These are phyloP conservation scores for Cladosporium oxysporum DNA, from an alignment of 2,329 filamentous ascomycete species.

Conservation along the genomic window DNA sequence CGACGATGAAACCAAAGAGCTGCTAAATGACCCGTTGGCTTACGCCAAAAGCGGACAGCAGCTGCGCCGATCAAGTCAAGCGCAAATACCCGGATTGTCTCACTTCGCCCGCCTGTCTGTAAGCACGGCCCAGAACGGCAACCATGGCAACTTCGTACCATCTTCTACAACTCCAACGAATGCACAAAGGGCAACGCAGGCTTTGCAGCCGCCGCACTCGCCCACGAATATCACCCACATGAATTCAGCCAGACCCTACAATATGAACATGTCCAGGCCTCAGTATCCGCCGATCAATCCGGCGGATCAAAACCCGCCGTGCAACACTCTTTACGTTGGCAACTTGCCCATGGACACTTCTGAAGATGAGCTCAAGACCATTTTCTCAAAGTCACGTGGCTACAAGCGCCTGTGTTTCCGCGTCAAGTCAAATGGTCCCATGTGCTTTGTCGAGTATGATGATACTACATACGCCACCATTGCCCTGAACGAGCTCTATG, in stretches of 20 bases:
- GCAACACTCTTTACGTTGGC: slow-evolving; percentile 97
- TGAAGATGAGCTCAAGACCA: slow-evolving; percentile 89
- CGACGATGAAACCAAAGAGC: slow-evolving; percentile 69
- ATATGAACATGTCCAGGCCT: slow-evolving; percentile 61
- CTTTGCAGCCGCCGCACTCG: slow-evolving; percentile 52
- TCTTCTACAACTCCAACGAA: slow-evolving; percentile 49
- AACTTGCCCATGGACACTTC: slow-evolving; percentile 90
- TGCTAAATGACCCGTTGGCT: slow-evolving; percentile 71
- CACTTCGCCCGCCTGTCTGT: slow-evolving; percentile 71
- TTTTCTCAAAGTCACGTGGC: slow-evolving; percentile 90
- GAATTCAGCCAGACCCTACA: slow-evolving; percentile 48
- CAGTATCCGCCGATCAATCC: slow-evolving; percentile 87
- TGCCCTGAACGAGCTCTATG: slow-evolving; percentile 85
- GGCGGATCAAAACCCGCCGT: slow-evolving; percentile 93
- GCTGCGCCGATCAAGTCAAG: slow-evolving; percentile 67
- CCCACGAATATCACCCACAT: slow-evolving; percentile 57
- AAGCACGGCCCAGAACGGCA: slow-evolving; percentile 59
- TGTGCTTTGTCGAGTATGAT: slow-evolving; percentile 99
- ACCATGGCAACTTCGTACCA: slow-evolving; percentile 46
- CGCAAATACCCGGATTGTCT: slow-evolving; percentile 65
- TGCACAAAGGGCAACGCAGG: slow-evolving; percentile 32
- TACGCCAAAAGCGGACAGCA: slow-evolving; percentile 69
- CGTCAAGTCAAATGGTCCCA: slow-evolving; percentile 91
- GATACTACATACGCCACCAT: slow-evolving; percentile 90
- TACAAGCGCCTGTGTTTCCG: slow-evolving; percentile 95